These are phyloP conservation scores for Cladosporium sp. DNA, from an alignment of 2,329 filamentous ascomycete genomes.

Conservation along the genomic window DNA sequence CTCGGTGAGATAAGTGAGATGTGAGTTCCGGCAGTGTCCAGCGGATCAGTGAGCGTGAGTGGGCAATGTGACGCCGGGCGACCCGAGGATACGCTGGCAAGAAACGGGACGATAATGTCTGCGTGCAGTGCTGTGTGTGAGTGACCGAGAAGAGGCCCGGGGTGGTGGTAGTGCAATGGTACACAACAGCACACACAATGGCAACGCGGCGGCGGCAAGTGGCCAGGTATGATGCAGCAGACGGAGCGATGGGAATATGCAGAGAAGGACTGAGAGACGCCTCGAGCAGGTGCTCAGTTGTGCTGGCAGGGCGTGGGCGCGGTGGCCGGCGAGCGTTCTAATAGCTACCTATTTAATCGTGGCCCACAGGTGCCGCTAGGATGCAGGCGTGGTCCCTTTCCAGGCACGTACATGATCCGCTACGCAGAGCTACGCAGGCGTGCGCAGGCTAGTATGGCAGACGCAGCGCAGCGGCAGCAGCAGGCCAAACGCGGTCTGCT, in stretches of 20 bases:
- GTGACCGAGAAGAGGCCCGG: slow-evolving; percentile 5
- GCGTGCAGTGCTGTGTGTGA: not conserved
- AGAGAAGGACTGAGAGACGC: not conserved
- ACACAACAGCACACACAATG: slow-evolving; percentile 8
- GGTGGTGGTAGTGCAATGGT: slow-evolving; percentile 11
- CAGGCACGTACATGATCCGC: slow-evolving; percentile 14
- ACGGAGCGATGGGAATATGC: not conserved
- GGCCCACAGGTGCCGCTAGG: slow-evolving; percentile 11
- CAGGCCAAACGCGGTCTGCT: slow-evolving; percentile 11
- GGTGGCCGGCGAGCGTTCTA: not conserved
- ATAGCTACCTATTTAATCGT: slow-evolving; percentile 10
- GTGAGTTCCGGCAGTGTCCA: not conserved
- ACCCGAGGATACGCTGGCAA: not conserved
- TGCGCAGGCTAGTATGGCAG: slow-evolving; percentile 4
- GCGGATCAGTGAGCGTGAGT: not conserved
- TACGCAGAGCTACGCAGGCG: not conserved
- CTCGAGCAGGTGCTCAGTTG: not conserved
- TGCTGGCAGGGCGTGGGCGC: not conserved
- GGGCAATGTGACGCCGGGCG: not conserved
- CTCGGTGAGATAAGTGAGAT: slow-evolving; percentile 6
- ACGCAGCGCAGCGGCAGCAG: slow-evolving; percentile 11
- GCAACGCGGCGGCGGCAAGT: not conserved
- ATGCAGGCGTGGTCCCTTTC: slow-evolving; percentile 10
- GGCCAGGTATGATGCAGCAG: not conserved
- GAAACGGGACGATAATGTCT: slow-evolving; percentile 1